These are phyloP conservation scores for Boletus subcaerulescens DNA, from an alignment of 768 basidiomycete genomes.

Conservation along the genomic window DNA sequence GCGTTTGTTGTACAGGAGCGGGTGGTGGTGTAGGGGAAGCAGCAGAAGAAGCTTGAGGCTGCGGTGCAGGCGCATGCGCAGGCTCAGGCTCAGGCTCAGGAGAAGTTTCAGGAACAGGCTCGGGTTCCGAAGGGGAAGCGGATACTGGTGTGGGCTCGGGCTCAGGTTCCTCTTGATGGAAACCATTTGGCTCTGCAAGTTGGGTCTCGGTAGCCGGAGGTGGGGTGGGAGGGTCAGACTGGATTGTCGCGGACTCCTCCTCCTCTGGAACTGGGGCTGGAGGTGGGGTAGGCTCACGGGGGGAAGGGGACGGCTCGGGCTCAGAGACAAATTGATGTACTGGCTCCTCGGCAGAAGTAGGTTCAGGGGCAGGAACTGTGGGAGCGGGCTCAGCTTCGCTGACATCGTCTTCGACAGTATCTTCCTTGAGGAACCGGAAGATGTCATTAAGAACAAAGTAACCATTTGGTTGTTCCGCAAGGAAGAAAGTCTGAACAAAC, in stretches of 20 bases:
- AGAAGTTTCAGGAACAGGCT: conserved; percentile 25
- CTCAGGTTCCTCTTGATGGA: conserved; percentile 35
- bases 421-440: conserved; percentile 99
- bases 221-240: conserved; percentile 31
- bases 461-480: conserved; percentile 97
- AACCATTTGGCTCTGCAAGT: conserved; percentile 40
- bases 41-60: conserved; percentile 7
- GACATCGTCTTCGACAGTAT: conserved; percentile 78
- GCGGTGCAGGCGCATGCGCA: conserved; percentile 21
- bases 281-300: conserved; percentile 28
- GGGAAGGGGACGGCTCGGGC: conserved; percentile 31
- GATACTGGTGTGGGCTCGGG: conserved; percentile 27
- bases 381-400: conserved; percentile 43
- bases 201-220: conserved; percentile 40
- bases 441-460: conserved; percentile 99
- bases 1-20: conserved; percentile 26
- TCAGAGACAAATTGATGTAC: conserved; percentile 28
- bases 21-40: conserved; percentile 31
- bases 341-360: conserved; percentile 34
- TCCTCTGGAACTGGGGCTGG: conserved; percentile 27
- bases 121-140: conserved; percentile 20
- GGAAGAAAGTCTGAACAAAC: conserved; percentile 99
- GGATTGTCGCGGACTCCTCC: conserved; percentile 42
- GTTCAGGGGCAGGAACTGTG: conserved; percentile 33
- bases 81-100: conserved; percentile 19